Conservation (phyloP, 768 basidiomycete genomes). For the Naganishia friedmannii region DNA sequence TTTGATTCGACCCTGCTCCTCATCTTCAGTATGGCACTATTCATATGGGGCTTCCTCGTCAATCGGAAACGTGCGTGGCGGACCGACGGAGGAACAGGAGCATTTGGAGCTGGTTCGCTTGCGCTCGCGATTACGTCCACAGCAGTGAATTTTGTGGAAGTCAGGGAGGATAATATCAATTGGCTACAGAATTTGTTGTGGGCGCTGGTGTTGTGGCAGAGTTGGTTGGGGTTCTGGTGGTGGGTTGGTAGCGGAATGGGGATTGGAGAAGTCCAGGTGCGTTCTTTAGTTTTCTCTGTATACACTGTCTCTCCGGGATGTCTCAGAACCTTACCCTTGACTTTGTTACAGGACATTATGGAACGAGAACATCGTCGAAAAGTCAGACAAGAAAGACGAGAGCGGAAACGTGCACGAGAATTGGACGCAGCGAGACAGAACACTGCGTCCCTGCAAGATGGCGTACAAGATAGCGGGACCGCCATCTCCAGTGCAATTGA, state of each 20-base stretch:
- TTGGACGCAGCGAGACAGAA: neutral
- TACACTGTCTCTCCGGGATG: neutral
- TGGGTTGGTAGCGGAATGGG: conserved; percentile 86
- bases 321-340: neutral
- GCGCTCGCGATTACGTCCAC: conserved; percentile 77
- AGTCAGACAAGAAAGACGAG: conserved; percentile 40
- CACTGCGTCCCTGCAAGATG: conserved; percentile 8
- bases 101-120: conserved; percentile 82
- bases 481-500: conserved; percentile 11
- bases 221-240: conserved; percentile 96
- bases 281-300: neutral
- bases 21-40: conserved; percentile 81
- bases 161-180: conserved; percentile 79
- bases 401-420: conserved; percentile 29
- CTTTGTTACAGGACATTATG: conserved; percentile 31
- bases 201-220: conserved; percentile 94
- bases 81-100: conserved; percentile 91
- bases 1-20: conserved; percentile 96
- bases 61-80: conserved; percentile 92
- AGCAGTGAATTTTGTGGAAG: conserved; percentile 77
- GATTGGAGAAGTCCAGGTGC: conserved; percentile 63
- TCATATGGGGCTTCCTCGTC: conserved; percentile 88
- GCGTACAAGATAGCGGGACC: conserved; percentile 43
- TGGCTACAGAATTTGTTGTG: conserved; percentile 90
- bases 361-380: conserved; percentile 41